A percentile compares a stretch with the other conserved stretches of the same genome.
Evolutionary conservation across 2,329 filamentous ascomycete genomes (phyloP).

Genomic region (Aureobasidium sp.): DNA sequence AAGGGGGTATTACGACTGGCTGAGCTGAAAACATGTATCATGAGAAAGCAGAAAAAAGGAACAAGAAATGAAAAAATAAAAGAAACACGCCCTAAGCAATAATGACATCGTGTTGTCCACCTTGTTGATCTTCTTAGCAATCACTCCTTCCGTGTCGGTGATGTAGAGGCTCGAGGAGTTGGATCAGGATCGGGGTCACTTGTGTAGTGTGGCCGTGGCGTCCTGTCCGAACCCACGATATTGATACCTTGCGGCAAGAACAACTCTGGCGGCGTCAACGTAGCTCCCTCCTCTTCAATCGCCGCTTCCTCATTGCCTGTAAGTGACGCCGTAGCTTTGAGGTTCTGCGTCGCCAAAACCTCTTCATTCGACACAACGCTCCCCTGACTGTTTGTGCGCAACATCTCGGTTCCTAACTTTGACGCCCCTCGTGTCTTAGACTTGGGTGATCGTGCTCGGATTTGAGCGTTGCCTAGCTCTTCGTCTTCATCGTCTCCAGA

Average conservation of each 20-base stretch:
- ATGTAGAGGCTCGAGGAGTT: slow-evolving; percentile 29
- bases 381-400: slow-evolving; percentile 90
- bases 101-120: not conserved
- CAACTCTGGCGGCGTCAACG: slow-evolving; percentile 43
- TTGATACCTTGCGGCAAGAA: slow-evolving; percentile 38
- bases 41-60: not conserved
- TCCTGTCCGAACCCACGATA: slow-evolving; percentile 18
- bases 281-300: slow-evolving; percentile 23
- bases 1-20: slow-evolving; percentile 8
- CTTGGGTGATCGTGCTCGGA: slow-evolving; percentile 44
- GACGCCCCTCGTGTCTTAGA: slow-evolving; percentile 56
- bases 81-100: not conserved
- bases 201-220: not conserved
- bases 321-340: not conserved
- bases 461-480: slow-evolving; percentile 58
- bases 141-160: slow-evolving; percentile 14
- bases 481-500: slow-evolving; percentile 95
- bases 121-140: not conserved
- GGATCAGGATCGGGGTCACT: slow-evolving; percentile 30
- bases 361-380: slow-evolving; percentile 52
- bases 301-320: slow-evolving; percentile 5
- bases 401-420: slow-evolving; percentile 94
- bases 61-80: slow-evolving; percentile 1
- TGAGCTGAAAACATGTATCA: slow-evolving; percentile 1
- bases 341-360: slow-evolving; percentile 19